Percentiles rank a stretch among this genome's conserved stretches.
Conservation (phyloP, 2,329 filamentous ascomycete genomes). For the Fusarium nelsonii region DNA sequence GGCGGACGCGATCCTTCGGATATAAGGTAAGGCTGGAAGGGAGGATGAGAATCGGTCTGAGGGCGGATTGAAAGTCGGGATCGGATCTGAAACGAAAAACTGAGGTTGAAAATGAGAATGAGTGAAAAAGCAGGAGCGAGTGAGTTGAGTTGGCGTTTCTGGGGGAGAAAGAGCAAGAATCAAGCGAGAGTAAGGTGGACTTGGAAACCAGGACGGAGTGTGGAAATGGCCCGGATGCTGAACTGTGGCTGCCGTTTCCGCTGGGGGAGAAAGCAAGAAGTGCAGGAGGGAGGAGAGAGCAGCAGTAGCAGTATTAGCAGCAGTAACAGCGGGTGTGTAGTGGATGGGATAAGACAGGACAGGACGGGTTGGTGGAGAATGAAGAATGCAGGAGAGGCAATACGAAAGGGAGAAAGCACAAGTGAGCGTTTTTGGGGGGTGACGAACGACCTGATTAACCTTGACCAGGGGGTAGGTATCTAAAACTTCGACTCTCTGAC, state of each 20-base stretch:
- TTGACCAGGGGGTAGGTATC: not conserved
- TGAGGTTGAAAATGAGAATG: slow-evolving; percentile 22
- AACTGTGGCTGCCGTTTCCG: slow-evolving; percentile 28
- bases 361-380: slow-evolving; percentile 29
- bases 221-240: slow-evolving; percentile 38
- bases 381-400: slow-evolving; percentile 27
- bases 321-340: slow-evolving; percentile 16
- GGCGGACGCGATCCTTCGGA: slow-evolving; percentile 15
- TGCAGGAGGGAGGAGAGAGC: slow-evolving; percentile 14
- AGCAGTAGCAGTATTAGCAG: not conserved
- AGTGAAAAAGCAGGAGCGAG: slow-evolving; percentile 37
- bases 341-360: slow-evolving; percentile 12
- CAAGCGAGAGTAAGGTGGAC: slow-evolving; percentile 44
- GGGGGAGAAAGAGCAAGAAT: slow-evolving; percentile 36
- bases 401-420: slow-evolving; percentile 35
- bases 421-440: slow-evolving; percentile 33
- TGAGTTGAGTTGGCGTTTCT: slow-evolving; percentile 34
- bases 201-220: slow-evolving; percentile 29
- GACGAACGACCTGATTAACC: slow-evolving; percentile 5
- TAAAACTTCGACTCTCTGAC: not conserved
- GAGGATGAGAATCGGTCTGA: slow-evolving; percentile 28
- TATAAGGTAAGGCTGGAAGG: slow-evolving; percentile 16
- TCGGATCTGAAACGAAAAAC: not conserved
- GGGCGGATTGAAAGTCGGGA: not conserved
- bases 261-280: slow-evolving; percentile 22